Conservation (phyloP, 345 rosid genomes). For the Isatis tinctoria region DNA sequence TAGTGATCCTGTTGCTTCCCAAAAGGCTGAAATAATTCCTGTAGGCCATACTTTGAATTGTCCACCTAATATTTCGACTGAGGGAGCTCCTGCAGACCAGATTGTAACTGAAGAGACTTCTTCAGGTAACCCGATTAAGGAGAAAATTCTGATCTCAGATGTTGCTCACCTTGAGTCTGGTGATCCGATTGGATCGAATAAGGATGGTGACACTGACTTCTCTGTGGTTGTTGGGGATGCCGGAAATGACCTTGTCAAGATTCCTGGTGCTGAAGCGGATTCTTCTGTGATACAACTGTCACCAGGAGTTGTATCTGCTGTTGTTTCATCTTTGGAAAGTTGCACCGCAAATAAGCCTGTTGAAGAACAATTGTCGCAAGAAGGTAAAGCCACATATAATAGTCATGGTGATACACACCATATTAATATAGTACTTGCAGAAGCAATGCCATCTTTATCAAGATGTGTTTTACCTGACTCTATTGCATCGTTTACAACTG, state of each 20-base stretch:
- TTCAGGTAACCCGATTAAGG: background rate
- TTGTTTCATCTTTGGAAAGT: background rate
- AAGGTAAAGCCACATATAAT: background rate
- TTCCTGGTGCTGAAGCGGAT: slow-evolving; percentile 3
- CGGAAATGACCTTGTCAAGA: background rate
- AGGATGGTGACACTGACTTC: background rate
- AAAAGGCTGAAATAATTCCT: background rate
- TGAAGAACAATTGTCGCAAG: background rate
- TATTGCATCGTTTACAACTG: slow-evolving; percentile 12
- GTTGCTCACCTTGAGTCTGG: slow-evolving; percentile 5
- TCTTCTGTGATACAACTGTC: background rate
- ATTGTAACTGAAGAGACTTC: slow-evolving; percentile 7
- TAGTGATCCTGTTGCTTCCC: background rate
- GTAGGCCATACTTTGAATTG: background rate
- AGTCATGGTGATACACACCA: slow-evolving; percentile 5
- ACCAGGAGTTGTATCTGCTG: background rate
- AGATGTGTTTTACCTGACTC: slow-evolving; percentile 10
- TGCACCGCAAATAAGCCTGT: no score
- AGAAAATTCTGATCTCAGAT: slow-evolving; percentile 6
- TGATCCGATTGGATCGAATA: slow-evolving; percentile 6
- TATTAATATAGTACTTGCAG: background rate
- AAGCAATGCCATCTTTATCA: background rate
- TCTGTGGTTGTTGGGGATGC: slow-evolving; percentile 4
- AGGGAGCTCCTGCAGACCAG: slow-evolving; percentile 7
- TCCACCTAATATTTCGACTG: slow-evolving; percentile 4